Conservation (phyloP, 2,329 filamentous ascomycete genomes). For the Orbilia oligospora region DNA sequence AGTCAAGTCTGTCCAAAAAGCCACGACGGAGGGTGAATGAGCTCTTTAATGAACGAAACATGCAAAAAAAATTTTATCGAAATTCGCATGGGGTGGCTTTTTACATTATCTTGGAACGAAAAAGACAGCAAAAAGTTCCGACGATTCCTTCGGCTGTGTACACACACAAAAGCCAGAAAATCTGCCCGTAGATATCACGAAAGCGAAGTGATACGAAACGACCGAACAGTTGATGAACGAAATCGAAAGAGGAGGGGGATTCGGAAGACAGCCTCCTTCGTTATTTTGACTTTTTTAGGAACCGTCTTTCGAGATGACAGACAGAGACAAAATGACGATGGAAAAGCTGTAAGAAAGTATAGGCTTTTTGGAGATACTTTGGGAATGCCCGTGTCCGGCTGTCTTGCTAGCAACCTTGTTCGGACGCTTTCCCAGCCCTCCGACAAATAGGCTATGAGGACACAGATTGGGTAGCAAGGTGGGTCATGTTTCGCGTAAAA, state of each 20-base stretch:
- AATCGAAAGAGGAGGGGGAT: neutral
- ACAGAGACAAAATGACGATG: slow-evolving; percentile 25
- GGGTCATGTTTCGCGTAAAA: slow-evolving; percentile 49
- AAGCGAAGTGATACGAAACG: neutral
- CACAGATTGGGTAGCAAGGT: slow-evolving; percentile 33
- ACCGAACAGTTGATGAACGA: neutral
- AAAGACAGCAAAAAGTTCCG: slow-evolving; percentile 6
- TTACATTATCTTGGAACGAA: slow-evolving; percentile 17
- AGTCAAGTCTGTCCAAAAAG: slow-evolving; percentile 26
- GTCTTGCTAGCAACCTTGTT: slow-evolving; percentile 40
- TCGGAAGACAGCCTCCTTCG: neutral
- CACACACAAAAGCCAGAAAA: neutral
- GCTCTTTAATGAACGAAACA: slow-evolving; percentile 15
- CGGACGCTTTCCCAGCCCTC: slow-evolving; percentile 45
- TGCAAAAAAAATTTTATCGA: neutral
- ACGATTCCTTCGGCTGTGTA: neutral
- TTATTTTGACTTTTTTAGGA: slow-evolving; percentile 3
- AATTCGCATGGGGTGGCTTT: slow-evolving; percentile 25
- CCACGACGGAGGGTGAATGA: slow-evolving; percentile 36
- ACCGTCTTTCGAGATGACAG: neutral
- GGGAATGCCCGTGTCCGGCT: slow-evolving; percentile 33
- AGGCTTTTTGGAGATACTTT: slow-evolving; percentile 29
- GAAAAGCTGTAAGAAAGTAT: slow-evolving; percentile 9
- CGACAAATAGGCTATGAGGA: slow-evolving; percentile 40
- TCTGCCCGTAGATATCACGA: neutral